Percentiles rank a stretch among this genome's conserved stretches.
phyloP scores from a whole-genome alignment of 306 rosid species.

The Gastrolobium villosum region DNA sequence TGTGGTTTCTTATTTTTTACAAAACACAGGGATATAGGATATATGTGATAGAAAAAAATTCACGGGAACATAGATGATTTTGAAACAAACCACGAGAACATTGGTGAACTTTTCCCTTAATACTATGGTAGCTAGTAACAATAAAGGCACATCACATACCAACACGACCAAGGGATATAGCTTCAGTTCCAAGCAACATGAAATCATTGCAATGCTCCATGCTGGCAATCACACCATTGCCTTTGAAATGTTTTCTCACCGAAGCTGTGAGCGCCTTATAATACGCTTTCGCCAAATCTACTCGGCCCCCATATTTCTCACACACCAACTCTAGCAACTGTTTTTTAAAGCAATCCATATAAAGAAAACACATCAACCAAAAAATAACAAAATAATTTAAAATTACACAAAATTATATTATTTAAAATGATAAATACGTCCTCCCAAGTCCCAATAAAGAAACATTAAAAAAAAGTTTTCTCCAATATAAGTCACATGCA shows the following conservation, averaged over 20 bases:
- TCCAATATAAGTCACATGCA: too few species aligned
- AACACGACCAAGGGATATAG: slow-evolving; percentile 93
- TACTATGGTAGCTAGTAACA: background rate
- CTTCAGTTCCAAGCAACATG: slow-evolving; percentile 95
- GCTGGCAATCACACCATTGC: slow-evolving; percentile 96
- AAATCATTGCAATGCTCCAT: slow-evolving; percentile 99
- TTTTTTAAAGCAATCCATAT: background rate
- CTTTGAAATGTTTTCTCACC: slow-evolving; percentile 83
- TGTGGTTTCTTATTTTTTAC: too few species aligned
- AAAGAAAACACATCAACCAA: background rate
- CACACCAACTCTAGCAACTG: slow-evolving; percentile 90
- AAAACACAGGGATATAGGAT: too few species aligned
- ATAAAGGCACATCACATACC: slow-evolving; percentile 52
- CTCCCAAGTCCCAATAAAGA: too few species aligned
- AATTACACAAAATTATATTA: background rate
- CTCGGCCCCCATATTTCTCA: slow-evolving; percentile 92
- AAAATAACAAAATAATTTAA: background rate
- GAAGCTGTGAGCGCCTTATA: slow-evolving; percentile 87
- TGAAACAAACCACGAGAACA: too few species aligned
- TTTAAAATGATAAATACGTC: too few species aligned
- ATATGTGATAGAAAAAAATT: too few species aligned
- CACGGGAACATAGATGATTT: too few species aligned
- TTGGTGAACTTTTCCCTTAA: too few species aligned
- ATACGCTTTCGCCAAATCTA: slow-evolving; percentile 89
- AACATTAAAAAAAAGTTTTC: too few species aligned